These are phyloP conservation scores for Coemansia sp. DNA, from an alignment of 192 early-diverging fungal species.

Conservation along the genomic window DNA sequence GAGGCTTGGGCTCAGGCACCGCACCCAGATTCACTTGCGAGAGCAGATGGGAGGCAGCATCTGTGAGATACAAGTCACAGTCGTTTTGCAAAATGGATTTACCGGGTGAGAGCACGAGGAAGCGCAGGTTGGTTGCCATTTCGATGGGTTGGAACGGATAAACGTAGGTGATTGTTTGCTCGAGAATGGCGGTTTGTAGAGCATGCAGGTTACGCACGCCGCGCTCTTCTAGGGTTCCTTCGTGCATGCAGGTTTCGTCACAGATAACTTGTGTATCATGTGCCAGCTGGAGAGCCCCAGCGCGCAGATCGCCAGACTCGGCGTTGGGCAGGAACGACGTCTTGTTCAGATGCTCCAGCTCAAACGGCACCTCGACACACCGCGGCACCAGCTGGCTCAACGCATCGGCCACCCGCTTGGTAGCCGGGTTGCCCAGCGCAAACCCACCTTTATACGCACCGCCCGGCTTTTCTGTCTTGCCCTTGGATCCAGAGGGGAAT, in stretches of 20 bases:
- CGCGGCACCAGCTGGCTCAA: constrained; percentile 54
- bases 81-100: constrained; percentile 68
- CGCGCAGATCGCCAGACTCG: constrained; percentile 52
- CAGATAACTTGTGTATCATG: constrained; percentile 57
- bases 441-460: constrained; percentile 7
- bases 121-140: constrained; percentile 62
- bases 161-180: constrained; percentile 62
- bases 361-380: constrained; percentile 60
- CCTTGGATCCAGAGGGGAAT: constrained; percentile 18
- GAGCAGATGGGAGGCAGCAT: constrained; percentile 17
- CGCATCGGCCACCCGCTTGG: constrained; percentile 31
- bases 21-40: constrained; percentile 1
- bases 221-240: constrained; percentile 63
- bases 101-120: constrained; percentile 61
- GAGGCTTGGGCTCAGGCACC: constrained; percentile 13
- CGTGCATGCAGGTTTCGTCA: constrained; percentile 68
- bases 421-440: constrained; percentile 23
- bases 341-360: constrained; percentile 58
- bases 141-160: constrained; percentile 70
- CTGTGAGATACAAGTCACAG: constrained; percentile 51
- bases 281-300: constrained; percentile 65
- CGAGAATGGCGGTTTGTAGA: constrained; percentile 55
- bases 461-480: neutral
- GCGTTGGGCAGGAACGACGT: constrained; percentile 56
- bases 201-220: constrained; percentile 71